phyloP scores from a whole-genome alignment of 805 yeast genomes.

The Wickerhamomyces pijperi region DNA sequence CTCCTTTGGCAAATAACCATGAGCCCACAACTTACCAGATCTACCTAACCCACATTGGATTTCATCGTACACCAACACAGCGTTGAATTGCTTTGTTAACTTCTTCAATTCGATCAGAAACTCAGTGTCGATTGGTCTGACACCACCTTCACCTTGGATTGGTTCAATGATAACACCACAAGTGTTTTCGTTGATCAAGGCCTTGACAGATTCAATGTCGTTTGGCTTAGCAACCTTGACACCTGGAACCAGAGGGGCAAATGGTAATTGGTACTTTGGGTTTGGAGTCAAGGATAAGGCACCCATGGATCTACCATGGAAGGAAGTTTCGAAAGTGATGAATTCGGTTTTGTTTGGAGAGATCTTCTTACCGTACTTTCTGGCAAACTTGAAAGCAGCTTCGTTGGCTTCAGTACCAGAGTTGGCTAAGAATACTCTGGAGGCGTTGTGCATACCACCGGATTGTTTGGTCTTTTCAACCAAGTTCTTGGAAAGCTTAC shows the following conservation, averaged over 20 bases:
- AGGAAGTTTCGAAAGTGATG: conserved; percentile 78
- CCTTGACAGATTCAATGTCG: conserved; percentile 41
- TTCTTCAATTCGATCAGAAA: conserved; percentile 57
- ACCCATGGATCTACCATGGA: conserved; percentile 95
- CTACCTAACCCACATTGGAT: conserved; percentile 96
- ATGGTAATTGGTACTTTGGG: conserved; percentile 86
- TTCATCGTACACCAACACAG: conserved; percentile 81
- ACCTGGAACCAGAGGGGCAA: conserved; percentile 87
- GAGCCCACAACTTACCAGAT: conserved; percentile 91
- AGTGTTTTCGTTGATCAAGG: conserved; percentile 27
- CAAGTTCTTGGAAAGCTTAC: conserved; percentile 61
- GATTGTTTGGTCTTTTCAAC: conserved; percentile 54
- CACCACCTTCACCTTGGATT: conserved; percentile 97
- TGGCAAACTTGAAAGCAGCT: conserved; percentile 66
- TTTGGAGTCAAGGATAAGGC: conserved; percentile 88
- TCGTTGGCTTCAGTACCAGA: conserved; percentile 78
- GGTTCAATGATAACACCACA: conserved; percentile 96
- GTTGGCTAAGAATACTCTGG: conserved; percentile 59
- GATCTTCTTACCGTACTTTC: conserved; percentile 62
- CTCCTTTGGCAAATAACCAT: conserved; percentile 54
- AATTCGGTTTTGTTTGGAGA: conserved; percentile 56
- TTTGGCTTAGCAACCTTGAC: conserved; percentile 59
- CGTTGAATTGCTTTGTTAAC: conserved; percentile 59
- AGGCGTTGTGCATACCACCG: conserved; percentile 77
- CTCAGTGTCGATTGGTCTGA: conserved; percentile 51